Evolutionary conservation across 1,284 basidiomycete species (phyloP).

Genomic region (Wolfiporia cocos): DNA sequence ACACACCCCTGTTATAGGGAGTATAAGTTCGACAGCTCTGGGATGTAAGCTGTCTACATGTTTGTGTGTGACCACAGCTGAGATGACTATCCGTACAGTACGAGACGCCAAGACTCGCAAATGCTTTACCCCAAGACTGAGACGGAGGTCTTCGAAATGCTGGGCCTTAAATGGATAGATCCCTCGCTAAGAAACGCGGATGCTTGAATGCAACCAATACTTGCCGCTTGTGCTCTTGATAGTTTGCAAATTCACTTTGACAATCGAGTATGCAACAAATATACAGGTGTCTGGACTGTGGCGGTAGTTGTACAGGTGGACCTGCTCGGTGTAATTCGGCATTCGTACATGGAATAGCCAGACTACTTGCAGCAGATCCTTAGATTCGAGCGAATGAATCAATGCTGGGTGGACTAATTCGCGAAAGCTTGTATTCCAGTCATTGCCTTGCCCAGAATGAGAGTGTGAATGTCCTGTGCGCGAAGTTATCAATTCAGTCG

Average conservation of each 20-base stretch:
- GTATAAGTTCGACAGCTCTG: constrained; percentile 76
- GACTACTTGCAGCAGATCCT: too few relatives aligned
- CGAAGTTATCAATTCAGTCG: background rate
- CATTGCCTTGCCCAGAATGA: constrained; percentile 89
- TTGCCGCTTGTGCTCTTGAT: too few relatives aligned
- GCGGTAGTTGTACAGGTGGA: too few relatives aligned
- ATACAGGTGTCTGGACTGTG: background rate
- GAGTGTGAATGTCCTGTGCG: constrained; percentile 74
- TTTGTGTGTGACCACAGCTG: background rate
- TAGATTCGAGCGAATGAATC: too few relatives aligned
- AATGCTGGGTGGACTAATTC: too few relatives aligned
- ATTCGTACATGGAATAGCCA: too few relatives aligned
- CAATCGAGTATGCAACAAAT: background rate
- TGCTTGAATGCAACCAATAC: constrained; percentile 9
- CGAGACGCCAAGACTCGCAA: constrained; percentile 57
- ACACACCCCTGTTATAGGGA: constrained; percentile 36
- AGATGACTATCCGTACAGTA: constrained; percentile 30
- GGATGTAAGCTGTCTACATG: constrained; percentile 45
- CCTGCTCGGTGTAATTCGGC: too few relatives aligned
- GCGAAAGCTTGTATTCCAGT: constrained; percentile 84
- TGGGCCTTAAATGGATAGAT: constrained; percentile 66
- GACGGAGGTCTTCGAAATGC: constrained; percentile 60
- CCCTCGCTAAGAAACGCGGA: constrained; percentile 67
- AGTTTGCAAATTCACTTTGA: background rate
- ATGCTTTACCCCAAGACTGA: constrained; percentile 55